These are phyloP conservation scores for Heracleum sosnowskyi DNA, from an alignment of 129 eudicot genomes.

Conservation along the genomic window DNA sequence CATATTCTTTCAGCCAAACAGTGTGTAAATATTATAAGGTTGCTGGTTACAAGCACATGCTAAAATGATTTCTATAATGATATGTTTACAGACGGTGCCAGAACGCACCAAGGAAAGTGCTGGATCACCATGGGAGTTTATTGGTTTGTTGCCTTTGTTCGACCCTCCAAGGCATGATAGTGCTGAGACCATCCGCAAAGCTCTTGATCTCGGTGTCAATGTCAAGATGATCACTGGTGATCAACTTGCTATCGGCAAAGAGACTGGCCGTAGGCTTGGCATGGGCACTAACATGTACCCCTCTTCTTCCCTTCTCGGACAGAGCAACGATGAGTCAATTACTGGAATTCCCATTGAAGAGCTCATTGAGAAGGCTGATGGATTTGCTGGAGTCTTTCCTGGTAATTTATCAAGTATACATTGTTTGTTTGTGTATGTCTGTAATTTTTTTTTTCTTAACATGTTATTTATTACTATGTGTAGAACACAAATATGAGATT, in stretches of 20 bases:
- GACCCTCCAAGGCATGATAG: conserved; percentile 97
- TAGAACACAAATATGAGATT: conserved; percentile 90
- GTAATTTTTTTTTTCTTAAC: background rate
- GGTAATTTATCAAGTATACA: conserved; percentile 31
- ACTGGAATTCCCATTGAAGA: conserved; percentile 64
- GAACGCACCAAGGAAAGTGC: conserved; percentile 67
- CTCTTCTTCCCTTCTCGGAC: conserved; percentile 80
- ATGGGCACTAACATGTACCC: conserved; percentile 99
- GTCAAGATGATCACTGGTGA: conserved; percentile 97
- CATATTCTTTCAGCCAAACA: background rate
- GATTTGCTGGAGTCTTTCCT: conserved; percentile 98
- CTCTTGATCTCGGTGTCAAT: conserved; percentile 87
- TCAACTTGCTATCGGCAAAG: conserved; percentile 91
- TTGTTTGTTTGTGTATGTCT: no score
- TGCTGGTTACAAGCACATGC: background rate
- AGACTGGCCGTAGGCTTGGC: conserved; percentile 94
- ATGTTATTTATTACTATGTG: background rate
- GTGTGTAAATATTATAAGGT: background rate
- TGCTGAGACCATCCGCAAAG: conserved; percentile 76
- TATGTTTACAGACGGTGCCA: conserved; percentile 46
- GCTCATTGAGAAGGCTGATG: conserved; percentile 89
- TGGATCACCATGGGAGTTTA: conserved; percentile 85
- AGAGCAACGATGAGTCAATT: conserved; percentile 48
- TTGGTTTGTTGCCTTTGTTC: conserved; percentile 76
- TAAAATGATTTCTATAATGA: background rate